Conservation (phyloP, 2,329 filamentous ascomycete genomes). For the Cordyceps farinosa region DNA sequence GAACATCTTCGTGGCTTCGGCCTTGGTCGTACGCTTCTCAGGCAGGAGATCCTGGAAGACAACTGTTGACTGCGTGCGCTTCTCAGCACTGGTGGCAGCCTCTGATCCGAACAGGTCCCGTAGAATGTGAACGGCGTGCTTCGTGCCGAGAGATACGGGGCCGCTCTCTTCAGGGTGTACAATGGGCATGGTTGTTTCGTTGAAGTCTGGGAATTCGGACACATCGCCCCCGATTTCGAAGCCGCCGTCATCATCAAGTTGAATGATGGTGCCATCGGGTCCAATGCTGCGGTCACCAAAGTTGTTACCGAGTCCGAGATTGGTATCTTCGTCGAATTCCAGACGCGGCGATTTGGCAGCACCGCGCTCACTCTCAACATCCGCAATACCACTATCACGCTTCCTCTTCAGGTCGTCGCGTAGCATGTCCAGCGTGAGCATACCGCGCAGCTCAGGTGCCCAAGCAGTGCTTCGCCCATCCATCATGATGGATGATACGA, state of each 20-base stretch:
- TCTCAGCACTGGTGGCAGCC: constrained; percentile 63
- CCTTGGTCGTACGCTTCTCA: constrained; percentile 73
- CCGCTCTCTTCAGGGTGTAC: constrained; percentile 81
- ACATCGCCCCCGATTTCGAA: constrained; percentile 60
- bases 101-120: constrained; percentile 80
- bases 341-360: constrained; percentile 66
- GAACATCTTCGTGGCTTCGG: constrained; percentile 98
- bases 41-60: constrained; percentile 91
- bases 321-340: constrained; percentile 65
- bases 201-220: constrained; percentile 52
- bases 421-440: constrained; percentile 82
- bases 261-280: constrained; percentile 58
- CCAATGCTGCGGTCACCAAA: constrained; percentile 52
- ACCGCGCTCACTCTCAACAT: constrained; percentile 65
- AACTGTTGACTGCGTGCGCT: constrained; percentile 71
- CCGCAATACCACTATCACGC: constrained; percentile 81
- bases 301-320: constrained; percentile 44
- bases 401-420: constrained; percentile 87
- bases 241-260: constrained; percentile 1
- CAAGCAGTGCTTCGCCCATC: constrained; percentile 74
- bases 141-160: constrained; percentile 84
- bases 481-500: constrained; percentile 82
- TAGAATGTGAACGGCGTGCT: constrained; percentile 91
- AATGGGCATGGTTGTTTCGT: constrained; percentile 72
- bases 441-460: constrained; percentile 89